A percentile compares a stretch with the other conserved stretches of the same genome.
These are phyloP conservation scores for Metarhizium robertsii DNA, from an alignment of 2,329 filamentous ascomycete genomes.

Conservation along the genomic window DNA sequence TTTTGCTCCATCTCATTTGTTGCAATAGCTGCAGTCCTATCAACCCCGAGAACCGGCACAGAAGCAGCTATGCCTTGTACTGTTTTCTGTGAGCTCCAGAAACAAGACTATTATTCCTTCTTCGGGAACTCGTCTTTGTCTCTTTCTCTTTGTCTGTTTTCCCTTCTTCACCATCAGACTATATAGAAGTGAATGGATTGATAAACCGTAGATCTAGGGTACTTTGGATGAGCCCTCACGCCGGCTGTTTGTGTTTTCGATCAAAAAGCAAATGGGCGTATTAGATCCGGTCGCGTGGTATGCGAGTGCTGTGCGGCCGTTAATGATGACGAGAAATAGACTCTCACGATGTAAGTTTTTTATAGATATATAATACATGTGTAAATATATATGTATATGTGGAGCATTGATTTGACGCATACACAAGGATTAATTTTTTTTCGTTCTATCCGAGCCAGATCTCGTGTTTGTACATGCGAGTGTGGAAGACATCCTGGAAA, in stretches of 20 bases:
- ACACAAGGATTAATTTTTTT: too few relatives aligned
- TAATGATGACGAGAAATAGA: constrained; percentile 1
- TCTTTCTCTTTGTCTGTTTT: not conserved
- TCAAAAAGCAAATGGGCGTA: not conserved
- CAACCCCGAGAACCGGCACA: not conserved
- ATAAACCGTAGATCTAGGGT: constrained; percentile 1
- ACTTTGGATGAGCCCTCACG: constrained; percentile 1
- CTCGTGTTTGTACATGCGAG: too few relatives aligned
- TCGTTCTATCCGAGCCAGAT: too few relatives aligned
- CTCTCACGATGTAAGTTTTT: not conserved
- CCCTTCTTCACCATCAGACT: not conserved
- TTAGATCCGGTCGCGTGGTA: not conserved
- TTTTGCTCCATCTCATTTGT: not conserved
- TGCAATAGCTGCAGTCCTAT: not conserved
- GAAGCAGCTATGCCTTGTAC: not conserved
- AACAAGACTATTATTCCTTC: not conserved
- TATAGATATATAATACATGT: too few relatives aligned
- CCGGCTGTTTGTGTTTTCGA: not conserved
- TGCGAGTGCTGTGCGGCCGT: not conserved
- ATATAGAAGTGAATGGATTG: constrained; percentile 1
- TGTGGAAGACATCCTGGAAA: too few relatives aligned
- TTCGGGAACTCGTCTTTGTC: not conserved
- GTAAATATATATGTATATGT: not conserved
- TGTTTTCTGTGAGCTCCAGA: not conserved
- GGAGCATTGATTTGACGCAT: too few relatives aligned